phyloP scores from a whole-genome alignment of 1,284 basidiomycete genomes.

The Cryptococcus depauperatus region DNA sequence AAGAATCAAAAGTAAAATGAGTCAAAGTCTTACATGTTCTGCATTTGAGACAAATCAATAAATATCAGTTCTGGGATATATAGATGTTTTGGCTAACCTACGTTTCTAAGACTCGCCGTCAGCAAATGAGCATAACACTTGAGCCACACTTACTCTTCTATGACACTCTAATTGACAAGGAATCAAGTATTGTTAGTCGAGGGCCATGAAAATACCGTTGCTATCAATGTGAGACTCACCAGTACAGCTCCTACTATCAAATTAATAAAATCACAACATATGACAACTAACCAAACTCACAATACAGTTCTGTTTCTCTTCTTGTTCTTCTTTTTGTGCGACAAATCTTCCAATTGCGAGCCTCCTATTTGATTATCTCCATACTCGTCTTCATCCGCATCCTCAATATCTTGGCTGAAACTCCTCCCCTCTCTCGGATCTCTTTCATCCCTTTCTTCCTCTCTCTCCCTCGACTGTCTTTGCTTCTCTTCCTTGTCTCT shows the following conservation, averaged over 20 bases:
- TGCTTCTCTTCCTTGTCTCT: slow-evolving; percentile 2
- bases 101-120: too few species aligned
- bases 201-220: background rate
- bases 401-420: slow-evolving; percentile 4
- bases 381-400: slow-evolving; percentile 10
- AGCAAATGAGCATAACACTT: too few species aligned
- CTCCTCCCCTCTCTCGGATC: slow-evolving; percentile 4
- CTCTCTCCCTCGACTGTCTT: slow-evolving; percentile 5
- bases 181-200: background rate
- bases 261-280: background rate
- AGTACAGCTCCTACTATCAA: slow-evolving; percentile 35
- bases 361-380: slow-evolving; percentile 23
- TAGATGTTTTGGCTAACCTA: too few species aligned
- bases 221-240: slow-evolving; percentile 11
- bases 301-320: slow-evolving; percentile 38
- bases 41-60: slow-evolving; percentile 1
- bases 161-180: slow-evolving; percentile 32
- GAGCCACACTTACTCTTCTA: slow-evolving; percentile 38
- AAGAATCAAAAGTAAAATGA: too few species aligned
- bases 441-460: slow-evolving; percentile 9
- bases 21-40: slow-evolving; percentile 39
- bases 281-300: slow-evolving; percentile 17
- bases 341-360: slow-evolving; percentile 26
- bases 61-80: slow-evolving; percentile 39
- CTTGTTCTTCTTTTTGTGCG: slow-evolving; percentile 21